Conservation (phyloP, 331 rosid species). For the Spiraea crenata region DNA sequence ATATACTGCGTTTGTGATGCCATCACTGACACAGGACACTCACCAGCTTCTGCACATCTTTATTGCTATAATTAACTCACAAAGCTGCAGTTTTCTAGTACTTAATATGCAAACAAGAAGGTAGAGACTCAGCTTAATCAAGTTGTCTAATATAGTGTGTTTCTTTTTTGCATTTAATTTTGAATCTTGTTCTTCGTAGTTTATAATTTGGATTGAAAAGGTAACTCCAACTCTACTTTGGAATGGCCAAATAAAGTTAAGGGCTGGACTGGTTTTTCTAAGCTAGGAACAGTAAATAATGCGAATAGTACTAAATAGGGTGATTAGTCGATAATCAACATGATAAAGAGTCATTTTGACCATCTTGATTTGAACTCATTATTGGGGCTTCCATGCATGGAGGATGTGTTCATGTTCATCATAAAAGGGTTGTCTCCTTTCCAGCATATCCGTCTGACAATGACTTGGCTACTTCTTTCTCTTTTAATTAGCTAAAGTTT, state of each 20-base stretch:
- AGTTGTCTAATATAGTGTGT: too few relatives aligned
- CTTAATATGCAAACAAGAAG: too few relatives aligned
- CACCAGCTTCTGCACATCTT: slow-evolving; percentile 5
- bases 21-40: slow-evolving; percentile 16
- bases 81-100: slow-evolving; percentile 1
- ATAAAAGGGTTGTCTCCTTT: slow-evolving; percentile 17
- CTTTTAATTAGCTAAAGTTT: slow-evolving; percentile 4
- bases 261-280: too few relatives aligned
- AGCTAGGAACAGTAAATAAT: too few relatives aligned
- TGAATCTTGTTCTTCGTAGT: too few relatives aligned
- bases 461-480: slow-evolving; percentile 8
- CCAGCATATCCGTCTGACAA: slow-evolving; percentile 3
- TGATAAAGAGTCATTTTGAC: not conserved
- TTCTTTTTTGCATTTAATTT: too few relatives aligned
- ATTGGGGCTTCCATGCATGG: slow-evolving; percentile 19
- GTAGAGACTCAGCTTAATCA: too few relatives aligned
- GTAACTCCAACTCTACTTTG: not conserved
- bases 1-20: slow-evolving; percentile 9
- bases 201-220: too few relatives aligned
- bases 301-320: not conserved
- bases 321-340: not conserved
- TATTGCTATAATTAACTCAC: not conserved
- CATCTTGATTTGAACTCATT: not conserved
- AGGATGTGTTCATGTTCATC: slow-evolving; percentile 28
- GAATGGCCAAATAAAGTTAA: not conserved